A percentile compares a stretch with the other conserved stretches of the same genome.
phyloP scores from a whole-genome alignment of 2,329 filamentous ascomycete species.

The Fusarium haematococcum region DNA sequence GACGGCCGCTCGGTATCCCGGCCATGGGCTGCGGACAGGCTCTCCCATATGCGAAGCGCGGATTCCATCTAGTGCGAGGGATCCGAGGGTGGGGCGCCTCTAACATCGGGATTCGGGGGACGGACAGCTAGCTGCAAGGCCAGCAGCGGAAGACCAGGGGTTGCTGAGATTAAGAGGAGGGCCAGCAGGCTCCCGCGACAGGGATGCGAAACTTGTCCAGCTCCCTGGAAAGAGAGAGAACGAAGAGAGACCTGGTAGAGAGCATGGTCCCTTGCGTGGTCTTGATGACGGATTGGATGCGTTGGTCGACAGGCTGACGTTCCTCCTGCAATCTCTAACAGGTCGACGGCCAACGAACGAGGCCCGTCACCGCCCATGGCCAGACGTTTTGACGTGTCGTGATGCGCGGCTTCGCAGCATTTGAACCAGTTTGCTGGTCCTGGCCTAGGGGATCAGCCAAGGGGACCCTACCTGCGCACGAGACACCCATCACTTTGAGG shows the following conservation, averaged over 20 bases:
- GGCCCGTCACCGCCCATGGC: neutral
- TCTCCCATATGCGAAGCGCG: conserved; percentile 14
- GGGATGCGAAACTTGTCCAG: conserved; percentile 39
- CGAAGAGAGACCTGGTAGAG: conserved; percentile 1
- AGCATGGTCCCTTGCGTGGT: conserved; percentile 2
- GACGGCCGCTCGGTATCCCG: conserved; percentile 22
- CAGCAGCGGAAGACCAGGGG: conserved; percentile 30
- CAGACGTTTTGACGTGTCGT: neutral
- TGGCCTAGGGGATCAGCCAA: conserved; percentile 33
- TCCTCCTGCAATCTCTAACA: conserved; percentile 27
- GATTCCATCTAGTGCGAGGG: conserved; percentile 25
- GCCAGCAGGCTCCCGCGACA: conserved; percentile 32
- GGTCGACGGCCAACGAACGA: neutral
- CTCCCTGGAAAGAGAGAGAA: conserved; percentile 9
- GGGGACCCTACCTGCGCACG: conserved; percentile 30
- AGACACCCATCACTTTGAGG: conserved; percentile 28
- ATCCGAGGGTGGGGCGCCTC: conserved; percentile 27
- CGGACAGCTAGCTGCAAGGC: conserved; percentile 11
- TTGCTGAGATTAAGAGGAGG: conserved; percentile 39
- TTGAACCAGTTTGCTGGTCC: conserved; percentile 25
- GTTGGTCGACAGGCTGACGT: conserved; percentile 21
- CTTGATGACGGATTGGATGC: conserved; percentile 14
- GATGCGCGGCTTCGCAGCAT: conserved; percentile 14
- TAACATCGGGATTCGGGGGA: conserved; percentile 10
- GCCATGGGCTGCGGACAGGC: conserved; percentile 23